Evolutionary conservation across 495 filamentous ascomycete species (phyloP), one percentile per base, ranked within the genome.

Genomic region (Talaromyces stipitatus): DNA sequence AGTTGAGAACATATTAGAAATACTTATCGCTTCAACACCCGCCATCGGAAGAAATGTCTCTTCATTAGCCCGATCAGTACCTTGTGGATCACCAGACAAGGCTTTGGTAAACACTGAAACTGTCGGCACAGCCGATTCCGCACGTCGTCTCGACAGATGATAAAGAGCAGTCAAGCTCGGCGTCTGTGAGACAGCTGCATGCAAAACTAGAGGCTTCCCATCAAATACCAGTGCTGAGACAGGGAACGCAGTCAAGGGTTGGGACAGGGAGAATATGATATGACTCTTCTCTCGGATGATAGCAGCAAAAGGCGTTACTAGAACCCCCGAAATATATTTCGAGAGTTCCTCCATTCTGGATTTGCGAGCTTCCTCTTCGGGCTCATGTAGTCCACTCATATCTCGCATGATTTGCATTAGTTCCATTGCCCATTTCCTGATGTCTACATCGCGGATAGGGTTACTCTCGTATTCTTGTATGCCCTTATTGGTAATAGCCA

Each of bases 91-190:
- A 22, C 26, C 54, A 18, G 54, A 38, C 4, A 51, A 8, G 7
- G 66, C 58, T 56, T 67, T 67, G 9, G 66, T 63, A 8, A 69
- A 58, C 4, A 69, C 66, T 11, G 66, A 67, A 2, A 69, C 61
- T 6, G 63, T 66, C 11, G 64, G 64, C 20, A 43, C 20, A 14
- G 14, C 50, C 2, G 64, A 62, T 24, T 24, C n/a, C 7, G 62
- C 54, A 30, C 62, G 58, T 6, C 64, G 58, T 22, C 62, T 60
- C 2, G 61, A 62, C 12, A 69, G 60, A 38, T 67, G 59, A 30
- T 69, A 61, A 9, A 69, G 56, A 3, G 67, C 60, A 9, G 66
- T 62, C 36, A 69, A 45, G 28, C 66, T 69, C 3, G 66, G 66
- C 2, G 59, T 56, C 57, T 69, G 65, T 2, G 64, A 69, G 9